Conservation (phyloP, 129 eudicot genomes). For the Helichrysum umbraculigerum region DNA sequence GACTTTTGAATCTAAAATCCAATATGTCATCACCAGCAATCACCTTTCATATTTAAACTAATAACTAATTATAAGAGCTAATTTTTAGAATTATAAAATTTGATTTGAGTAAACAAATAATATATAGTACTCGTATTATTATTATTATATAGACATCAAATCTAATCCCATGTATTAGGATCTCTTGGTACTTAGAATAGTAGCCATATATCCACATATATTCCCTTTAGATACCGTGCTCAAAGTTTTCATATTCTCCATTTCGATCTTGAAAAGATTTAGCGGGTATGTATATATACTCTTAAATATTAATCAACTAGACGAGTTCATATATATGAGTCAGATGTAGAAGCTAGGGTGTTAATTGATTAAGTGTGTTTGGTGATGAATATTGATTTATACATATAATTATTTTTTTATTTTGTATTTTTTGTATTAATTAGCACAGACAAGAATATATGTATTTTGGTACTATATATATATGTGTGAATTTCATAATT, state of each 20-base stretch:
- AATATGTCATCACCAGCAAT: neutral
- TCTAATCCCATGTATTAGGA: conserved; percentile 41
- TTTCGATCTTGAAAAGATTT: conserved; percentile 23
- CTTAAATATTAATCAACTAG: conserved; percentile 23
- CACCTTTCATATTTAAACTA: neutral
- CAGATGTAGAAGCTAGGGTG: neutral
- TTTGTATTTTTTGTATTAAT: neutral
- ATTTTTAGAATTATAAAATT: neutral
- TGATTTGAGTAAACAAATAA: neutral
- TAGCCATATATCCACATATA: conserved; percentile 25
- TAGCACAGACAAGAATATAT: neutral
- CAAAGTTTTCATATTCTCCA: conserved; percentile 21
- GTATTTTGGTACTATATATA: neutral
- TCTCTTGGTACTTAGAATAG: conserved; percentile 38
- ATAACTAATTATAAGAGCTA: neutral
- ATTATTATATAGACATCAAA: conserved; percentile 21
- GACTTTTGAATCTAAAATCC: no score
- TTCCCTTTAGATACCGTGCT: conserved; percentile 35
- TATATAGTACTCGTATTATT: no score
- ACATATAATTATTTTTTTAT: neutral
- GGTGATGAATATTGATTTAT: conserved; percentile 19
- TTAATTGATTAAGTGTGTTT: conserved; percentile 23
- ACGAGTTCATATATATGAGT: neutral
- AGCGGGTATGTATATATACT: conserved; percentile 21
- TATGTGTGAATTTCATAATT: conserved; percentile 7